Evolutionary conservation across 768 basidiomycete genomes (phyloP), one percentile per base, ranked within the genome.

Genomic region (Boletus subcaerulescens): DNA sequence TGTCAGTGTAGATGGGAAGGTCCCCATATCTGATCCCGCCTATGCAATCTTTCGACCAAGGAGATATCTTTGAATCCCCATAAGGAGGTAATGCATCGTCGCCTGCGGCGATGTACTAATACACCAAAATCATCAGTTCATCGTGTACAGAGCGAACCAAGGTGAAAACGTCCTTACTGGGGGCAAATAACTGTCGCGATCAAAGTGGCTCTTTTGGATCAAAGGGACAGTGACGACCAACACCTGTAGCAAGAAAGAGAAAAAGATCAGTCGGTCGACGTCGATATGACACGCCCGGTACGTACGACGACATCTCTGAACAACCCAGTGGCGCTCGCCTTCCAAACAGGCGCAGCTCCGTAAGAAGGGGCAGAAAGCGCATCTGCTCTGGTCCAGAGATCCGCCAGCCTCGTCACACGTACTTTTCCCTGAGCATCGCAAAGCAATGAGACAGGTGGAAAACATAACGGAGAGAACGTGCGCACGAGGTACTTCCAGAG

Each of bases 401-500:
- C 58, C 3, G 76, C 60, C 65, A 82, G 56, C 52, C 48, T 55
- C 55, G 60, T 72, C 31, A 78, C 73, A 24, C 73, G 73, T 26
- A 60, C 59, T 52, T 71, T 76, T 45, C 82, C 80, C 79, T 81
- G 55, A n/a, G 10, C 12, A 52, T 48, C 2, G 24, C 40, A 32
- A 17, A 26, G 38, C 18, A 11, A 55, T 46, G 3, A 50, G 40
- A 45, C 24, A 7, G n/a, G 14, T 2, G 2, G 3, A 6, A 22
- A 18, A 47, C 38, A 2, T 39, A 14, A 35, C 12, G 1, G n/a
- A 45, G 1, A 14, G 0, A 17, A 22, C 3, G n/a, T 6, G 11
- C 76, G 39, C 40, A 76, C 73, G 51, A 71, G 56, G 33, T 62
- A 71, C 58, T 84, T 83, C 80, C 80, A 83, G 22, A 76, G 41